Percentiles rank a stretch among this genome's conserved stretches.
Conservation (phyloP, 306 rosid species). For the Acacia crassicarpa region DNA sequence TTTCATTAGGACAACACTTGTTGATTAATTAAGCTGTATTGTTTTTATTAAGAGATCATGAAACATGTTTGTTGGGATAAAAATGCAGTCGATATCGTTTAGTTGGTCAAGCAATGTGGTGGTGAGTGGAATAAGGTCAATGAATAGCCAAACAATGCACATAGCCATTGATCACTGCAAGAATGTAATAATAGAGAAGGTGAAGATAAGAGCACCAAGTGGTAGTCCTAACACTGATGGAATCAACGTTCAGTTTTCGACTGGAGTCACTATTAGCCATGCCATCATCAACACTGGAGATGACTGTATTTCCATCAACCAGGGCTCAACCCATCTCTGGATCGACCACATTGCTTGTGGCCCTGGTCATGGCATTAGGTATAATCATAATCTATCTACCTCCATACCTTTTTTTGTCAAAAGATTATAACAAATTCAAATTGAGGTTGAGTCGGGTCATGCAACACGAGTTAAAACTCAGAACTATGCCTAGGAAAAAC, state of each 20-base stretch:
- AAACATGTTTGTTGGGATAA: neutral
- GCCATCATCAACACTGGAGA: constrained; percentile 53
- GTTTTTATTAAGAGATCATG: neutral
- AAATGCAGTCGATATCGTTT: constrained; percentile 45
- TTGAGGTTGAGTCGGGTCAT: neutral
- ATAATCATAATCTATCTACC: neutral
- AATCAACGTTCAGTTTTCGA: constrained; percentile 45
- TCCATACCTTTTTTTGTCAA: neutral
- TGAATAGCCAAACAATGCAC: constrained; percentile 50
- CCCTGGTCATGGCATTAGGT: constrained; percentile 70
- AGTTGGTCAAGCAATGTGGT: constrained; percentile 42
- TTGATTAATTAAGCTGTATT: neutral
- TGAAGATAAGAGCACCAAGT: constrained; percentile 49
- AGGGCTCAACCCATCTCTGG: constrained; percentile 46
- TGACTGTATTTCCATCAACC: constrained; percentile 53
- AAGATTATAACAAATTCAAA: too few species aligned
- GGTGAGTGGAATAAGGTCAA: constrained; percentile 45
- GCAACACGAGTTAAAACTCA: too few species aligned
- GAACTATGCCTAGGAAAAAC: neutral
- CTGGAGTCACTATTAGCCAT: constrained; percentile 26
- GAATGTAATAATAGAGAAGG: constrained; percentile 26
- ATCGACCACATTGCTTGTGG: constrained; percentile 48
- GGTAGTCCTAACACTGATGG: constrained; percentile 65
- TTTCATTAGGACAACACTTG: too few species aligned
- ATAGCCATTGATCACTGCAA: constrained; percentile 45